Percentiles rank a stretch among this genome's conserved stretches.
Evolutionary conservation across 495 filamentous ascomycete genomes (phyloP).

Genomic region (Stereocaulon alpinum): DNA sequence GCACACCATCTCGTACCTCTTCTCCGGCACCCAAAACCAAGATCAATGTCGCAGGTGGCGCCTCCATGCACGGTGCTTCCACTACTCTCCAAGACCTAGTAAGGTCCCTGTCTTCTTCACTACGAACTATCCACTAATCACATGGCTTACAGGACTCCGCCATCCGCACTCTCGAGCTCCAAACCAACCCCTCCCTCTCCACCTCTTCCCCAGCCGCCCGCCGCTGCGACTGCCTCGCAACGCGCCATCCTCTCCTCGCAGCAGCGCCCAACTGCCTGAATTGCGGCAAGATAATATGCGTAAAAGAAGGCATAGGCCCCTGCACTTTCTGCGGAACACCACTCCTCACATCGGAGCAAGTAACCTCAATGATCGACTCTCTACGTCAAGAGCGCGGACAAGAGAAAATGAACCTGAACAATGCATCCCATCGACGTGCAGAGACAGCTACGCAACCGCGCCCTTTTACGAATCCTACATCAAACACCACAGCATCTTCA

Average conservation of each 20-base stretch:
- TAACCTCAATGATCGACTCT: conserved; percentile 76
- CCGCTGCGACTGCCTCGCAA: conserved; percentile 74
- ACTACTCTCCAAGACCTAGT: conserved; percentile 64
- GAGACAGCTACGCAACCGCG: conserved; percentile 49
- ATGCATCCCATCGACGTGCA: conserved; percentile 51
- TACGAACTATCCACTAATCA: background rate
- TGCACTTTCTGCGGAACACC: conserved; percentile 83
- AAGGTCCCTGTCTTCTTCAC: background rate
- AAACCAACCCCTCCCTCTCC: conserved; percentile 67
- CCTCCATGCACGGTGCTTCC: conserved; percentile 65
- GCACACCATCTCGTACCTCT: conserved; percentile 44
- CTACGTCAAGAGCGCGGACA: conserved; percentile 77
- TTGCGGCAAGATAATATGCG: conserved; percentile 95
- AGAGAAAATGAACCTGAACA: conserved; percentile 73
- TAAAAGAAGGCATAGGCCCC: conserved; percentile 86
- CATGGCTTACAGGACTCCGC: conserved; percentile 50
- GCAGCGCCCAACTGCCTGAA: conserved; percentile 85
- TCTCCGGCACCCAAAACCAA: conserved; percentile 45
- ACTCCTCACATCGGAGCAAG: conserved; percentile 57
- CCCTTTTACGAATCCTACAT: conserved; percentile 22
- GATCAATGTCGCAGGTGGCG: conserved; percentile 58
- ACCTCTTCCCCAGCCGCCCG: conserved; percentile 37
- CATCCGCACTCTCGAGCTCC: conserved; percentile 80
- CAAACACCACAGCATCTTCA: conserved; percentile 26
- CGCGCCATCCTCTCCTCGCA: conserved; percentile 71